Percentiles rank a stretch among this genome's conserved stretches.
These are phyloP conservation scores for Ustilago esculenta DNA, from an alignment of 1,284 basidiomycete species.

Conservation along the genomic window DNA sequence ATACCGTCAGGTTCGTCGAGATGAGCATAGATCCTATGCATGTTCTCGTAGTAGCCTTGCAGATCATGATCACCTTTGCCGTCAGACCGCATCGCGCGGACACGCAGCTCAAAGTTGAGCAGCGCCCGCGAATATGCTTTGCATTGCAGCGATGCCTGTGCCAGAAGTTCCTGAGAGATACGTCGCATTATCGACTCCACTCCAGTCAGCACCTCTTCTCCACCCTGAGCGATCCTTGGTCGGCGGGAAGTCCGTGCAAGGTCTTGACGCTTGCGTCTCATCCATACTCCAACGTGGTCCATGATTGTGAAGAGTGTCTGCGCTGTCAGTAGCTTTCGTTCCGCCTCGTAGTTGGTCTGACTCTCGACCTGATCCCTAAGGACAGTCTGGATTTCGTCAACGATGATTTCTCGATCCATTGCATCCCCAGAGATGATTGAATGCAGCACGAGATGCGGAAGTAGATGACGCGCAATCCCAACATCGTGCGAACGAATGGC, in stretches of 20 bases:
- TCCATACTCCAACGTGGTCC: slow-evolving; percentile 93
- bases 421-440: slow-evolving; percentile 82
- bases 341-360: slow-evolving; percentile 43
- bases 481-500: slow-evolving; percentile 89
- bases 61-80: slow-evolving; percentile 53
- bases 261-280: slow-evolving; percentile 70
- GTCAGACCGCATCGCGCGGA: slow-evolving; percentile 58
- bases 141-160: slow-evolving; percentile 90
- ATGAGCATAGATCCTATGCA: slow-evolving; percentile 95
- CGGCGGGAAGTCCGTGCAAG: slow-evolving; percentile 37
- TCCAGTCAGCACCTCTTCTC: slow-evolving; percentile 52
- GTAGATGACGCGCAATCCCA: slow-evolving; percentile 84
- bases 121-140: slow-evolving; percentile 92
- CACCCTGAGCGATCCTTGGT: slow-evolving; percentile 30
- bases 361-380: slow-evolving; percentile 82
- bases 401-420: slow-evolving; percentile 73
- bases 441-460: slow-evolving; percentile 91
- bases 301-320: slow-evolving; percentile 92
- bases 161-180: slow-evolving; percentile 89
- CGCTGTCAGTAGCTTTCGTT: slow-evolving; percentile 68
- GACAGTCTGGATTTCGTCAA: slow-evolving; percentile 81
- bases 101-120: slow-evolving; percentile 86
- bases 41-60: slow-evolving; percentile 83
- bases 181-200: slow-evolving; percentile 83
- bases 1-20: slow-evolving; percentile 99